Conservation (phyloP, 208 protist species). For the Acanthamoeba triangularis region DNA sequence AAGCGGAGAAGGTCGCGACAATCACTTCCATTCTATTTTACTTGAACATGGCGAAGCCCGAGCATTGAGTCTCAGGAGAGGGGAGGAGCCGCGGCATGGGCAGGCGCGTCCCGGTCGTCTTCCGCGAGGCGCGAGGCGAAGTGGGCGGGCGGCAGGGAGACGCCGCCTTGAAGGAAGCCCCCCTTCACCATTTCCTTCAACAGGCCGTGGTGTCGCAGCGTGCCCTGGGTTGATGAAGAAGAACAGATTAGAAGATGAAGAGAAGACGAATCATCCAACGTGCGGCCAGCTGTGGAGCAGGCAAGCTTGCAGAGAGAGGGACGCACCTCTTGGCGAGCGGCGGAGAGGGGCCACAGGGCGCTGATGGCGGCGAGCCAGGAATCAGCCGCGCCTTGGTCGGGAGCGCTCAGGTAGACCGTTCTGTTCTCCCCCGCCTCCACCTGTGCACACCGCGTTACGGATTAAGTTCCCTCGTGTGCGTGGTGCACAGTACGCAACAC, state of each 20-base stretch:
- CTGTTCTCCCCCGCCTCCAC: neutral
- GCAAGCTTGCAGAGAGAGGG: too few species aligned
- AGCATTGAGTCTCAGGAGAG: too few species aligned
- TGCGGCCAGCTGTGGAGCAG: too few species aligned
- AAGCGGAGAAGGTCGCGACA: too few species aligned
- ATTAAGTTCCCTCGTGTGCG: neutral
- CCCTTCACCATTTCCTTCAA: slow-evolving; percentile 35
- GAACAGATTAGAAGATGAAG: neutral
- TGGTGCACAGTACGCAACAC: neutral
- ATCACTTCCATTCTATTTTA: too few species aligned
- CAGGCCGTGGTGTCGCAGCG: slow-evolving; percentile 3
- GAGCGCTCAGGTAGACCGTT: slow-evolving; percentile 40
- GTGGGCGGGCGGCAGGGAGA: slow-evolving; percentile 23
- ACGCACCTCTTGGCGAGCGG: slow-evolving; percentile 9
- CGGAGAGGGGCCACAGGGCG: slow-evolving; percentile 40
- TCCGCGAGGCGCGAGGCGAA: neutral
- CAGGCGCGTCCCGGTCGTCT: neutral
- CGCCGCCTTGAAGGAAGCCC: neutral
- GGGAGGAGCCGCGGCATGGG: too few species aligned
- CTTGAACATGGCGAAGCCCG: too few species aligned
- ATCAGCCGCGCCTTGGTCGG: neutral
- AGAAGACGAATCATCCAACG: too few species aligned
- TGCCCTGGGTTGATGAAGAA: neutral
- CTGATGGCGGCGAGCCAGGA: slow-evolving; percentile 1
- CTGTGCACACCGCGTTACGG: neutral